Percentiles rank a stretch among this genome's conserved stretches.
Evolutionary conservation across 176 grass and related monocot species (phyloP).

Genomic region (Musa beccarii): DNA sequence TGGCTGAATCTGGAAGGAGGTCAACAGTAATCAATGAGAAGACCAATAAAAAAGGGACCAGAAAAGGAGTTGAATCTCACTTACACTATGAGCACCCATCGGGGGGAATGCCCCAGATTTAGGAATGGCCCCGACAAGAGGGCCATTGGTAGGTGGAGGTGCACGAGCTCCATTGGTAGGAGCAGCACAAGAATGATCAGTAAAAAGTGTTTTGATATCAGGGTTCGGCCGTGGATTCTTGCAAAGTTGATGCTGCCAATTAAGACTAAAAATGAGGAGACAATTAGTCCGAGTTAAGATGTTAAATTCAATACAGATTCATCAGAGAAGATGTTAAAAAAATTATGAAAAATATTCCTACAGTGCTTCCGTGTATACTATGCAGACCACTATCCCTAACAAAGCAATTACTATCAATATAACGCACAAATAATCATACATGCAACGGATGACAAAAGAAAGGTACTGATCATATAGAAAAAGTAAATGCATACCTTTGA

Average conservation of each 20-base stretch:
- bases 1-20: slow-evolving; percentile 41
- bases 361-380: no score
- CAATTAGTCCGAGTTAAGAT: no score
- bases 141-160: slow-evolving; percentile 71
- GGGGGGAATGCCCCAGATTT: slow-evolving; percentile 89
- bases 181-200: slow-evolving; percentile 90
- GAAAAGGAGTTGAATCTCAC: slow-evolving; percentile 15
- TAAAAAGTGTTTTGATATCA: slow-evolving; percentile 98
- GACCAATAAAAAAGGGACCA: slow-evolving; percentile 2
- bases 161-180: slow-evolving; percentile 81
- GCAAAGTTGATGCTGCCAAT: slow-evolving; percentile 99
- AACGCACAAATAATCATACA: no score
- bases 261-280: slow-evolving; percentile 43
- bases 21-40: slow-evolving; percentile 5
- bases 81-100: slow-evolving; percentile 82
- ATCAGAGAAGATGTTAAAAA: neutral
- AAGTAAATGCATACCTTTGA: slow-evolving; percentile 56
- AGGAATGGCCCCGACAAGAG: slow-evolving; percentile 83
- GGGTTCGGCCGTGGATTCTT: slow-evolving; percentile 99
- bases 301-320: slow-evolving; percentile 2
- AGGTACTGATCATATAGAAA: neutral
- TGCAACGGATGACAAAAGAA: neutral
- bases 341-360: neutral
- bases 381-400: no score
- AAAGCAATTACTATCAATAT: no score